phyloP scores from a whole-genome alignment of 2,329 filamentous ascomycete genomes.

The Colletotrichum paranaense region DNA sequence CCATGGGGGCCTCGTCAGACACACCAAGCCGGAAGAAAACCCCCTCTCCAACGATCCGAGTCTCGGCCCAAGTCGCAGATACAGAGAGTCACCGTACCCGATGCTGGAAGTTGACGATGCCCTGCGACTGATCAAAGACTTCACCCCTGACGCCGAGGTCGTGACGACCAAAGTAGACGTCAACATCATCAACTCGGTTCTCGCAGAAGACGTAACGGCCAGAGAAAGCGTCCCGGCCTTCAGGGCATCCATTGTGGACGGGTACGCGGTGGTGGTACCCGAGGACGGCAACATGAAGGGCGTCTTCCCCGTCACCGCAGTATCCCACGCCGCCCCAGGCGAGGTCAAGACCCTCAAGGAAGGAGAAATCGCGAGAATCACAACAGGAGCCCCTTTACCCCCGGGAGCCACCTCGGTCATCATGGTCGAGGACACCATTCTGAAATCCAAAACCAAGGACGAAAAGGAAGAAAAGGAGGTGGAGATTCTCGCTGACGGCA shows the following conservation, averaged over 20 bases:
- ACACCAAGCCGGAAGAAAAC: conserved; percentile 73
- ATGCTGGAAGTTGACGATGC: conserved; percentile 91
- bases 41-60: conserved; percentile 70
- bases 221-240: conserved; percentile 90
- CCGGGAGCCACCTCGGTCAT: conserved; percentile 90
- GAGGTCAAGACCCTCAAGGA: conserved; percentile 72
- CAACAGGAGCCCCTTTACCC: conserved; percentile 92
- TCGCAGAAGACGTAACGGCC: conserved; percentile 86
- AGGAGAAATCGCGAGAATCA: conserved; percentile 89
- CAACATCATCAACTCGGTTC: conserved; percentile 77
- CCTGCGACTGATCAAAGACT: conserved; percentile 74
- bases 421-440: conserved; percentile 94
- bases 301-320: conserved; percentile 84
- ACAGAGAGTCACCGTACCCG: conserved; percentile 89
- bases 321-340: conserved; percentile 86
- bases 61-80: conserved; percentile 74
- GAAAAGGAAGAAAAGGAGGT: conserved; percentile 87
- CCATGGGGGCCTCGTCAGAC: conserved; percentile 76
- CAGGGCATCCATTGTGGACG: conserved; percentile 95
- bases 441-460: conserved; percentile 81
- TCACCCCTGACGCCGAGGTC: conserved; percentile 74
- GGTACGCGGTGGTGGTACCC: conserved; percentile 85
- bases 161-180: conserved; percentile 71
- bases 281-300: conserved; percentile 76
- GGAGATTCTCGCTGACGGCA: conserved; percentile 82